Evolutionary conservation across 2,329 filamentous ascomycete species (phyloP).

Genomic region (Alternaria triticina): DNA sequence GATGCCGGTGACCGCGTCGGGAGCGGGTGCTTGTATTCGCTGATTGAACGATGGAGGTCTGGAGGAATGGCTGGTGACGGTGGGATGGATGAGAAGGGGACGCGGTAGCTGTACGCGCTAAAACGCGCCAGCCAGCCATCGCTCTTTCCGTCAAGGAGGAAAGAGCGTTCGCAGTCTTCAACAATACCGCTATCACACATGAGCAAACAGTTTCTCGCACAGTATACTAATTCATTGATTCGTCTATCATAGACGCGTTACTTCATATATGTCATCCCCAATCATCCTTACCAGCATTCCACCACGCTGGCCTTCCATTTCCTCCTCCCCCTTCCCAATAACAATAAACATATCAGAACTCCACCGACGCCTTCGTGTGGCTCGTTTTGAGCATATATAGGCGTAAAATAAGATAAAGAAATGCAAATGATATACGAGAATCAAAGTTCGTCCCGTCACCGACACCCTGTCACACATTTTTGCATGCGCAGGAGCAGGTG

Average conservation of each 20-base stretch:
- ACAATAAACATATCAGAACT: constrained; percentile 10
- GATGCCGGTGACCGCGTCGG: not conserved
- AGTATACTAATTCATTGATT: constrained; percentile 7
- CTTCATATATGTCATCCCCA: constrained; percentile 7
- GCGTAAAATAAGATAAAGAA: not conserved
- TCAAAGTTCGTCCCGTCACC: not conserved
- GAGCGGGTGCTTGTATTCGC: too few species aligned
- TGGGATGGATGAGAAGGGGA: not conserved
- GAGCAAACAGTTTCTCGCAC: not conserved
- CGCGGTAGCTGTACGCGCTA: not conserved
- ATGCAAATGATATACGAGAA: constrained; percentile 1
- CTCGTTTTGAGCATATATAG: constrained; percentile 12
- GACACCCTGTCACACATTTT: not conserved
- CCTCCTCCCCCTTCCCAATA: too few species aligned
- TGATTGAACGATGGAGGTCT: not conserved
- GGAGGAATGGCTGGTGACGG: not conserved
- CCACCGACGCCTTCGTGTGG: constrained; percentile 26
- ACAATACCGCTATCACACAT: not conserved
- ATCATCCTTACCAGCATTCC: not conserved
- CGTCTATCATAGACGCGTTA: constrained; percentile 14
- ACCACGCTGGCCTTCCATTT: not conserved
- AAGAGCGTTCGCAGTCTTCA: not conserved
- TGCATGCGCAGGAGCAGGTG: not conserved
- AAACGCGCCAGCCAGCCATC: not conserved
- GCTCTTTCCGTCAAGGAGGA: not conserved